Base-by-base conservation (phyloP, 2,329 filamentous ascomycete genomes). In the Fonsecaea monophora region DNA sequence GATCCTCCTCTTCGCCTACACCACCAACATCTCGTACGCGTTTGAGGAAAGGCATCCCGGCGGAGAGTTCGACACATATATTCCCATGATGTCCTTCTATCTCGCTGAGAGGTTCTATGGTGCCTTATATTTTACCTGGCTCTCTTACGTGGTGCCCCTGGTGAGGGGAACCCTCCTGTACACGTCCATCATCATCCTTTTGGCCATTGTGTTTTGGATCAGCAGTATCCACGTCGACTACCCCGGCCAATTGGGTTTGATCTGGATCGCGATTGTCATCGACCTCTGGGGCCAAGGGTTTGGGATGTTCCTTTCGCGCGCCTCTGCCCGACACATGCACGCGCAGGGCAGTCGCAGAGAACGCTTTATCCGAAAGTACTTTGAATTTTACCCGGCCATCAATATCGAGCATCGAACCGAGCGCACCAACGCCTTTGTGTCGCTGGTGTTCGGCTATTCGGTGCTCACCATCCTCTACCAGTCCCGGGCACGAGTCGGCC, bases 321-420 rank as follows among this genome's bases (percentile, higher is more conserved):
- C 45, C 30, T 53, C 58, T 12, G n/a, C 9, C 45, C 35, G 50
- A 15, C 12, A 30, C 18, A 2, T 2, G 10, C 34, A 18, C 21
- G 34, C 35, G 13, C 35, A 37, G 13, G 32, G 42, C 13, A 35
- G 58, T 15, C 45, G 42, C 30, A 40, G 48, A 18, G 42, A 53
- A 18, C 58, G 58, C 45, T 61, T 53, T 30, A 37, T 61, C 13
- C 58, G 45, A 12, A 61, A 61, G 48, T 53, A 61, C 45, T 61
- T 61, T 21, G 58, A 53, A 53, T 61, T 61, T 35, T 61, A 61
- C 34, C 58, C 58, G 45, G 58, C 58, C 15, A 61, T 61, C 58
- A 61, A 61, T 42, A 61, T 61, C 37, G 58, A 61, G 50, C 58
- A 61, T 42, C 58, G 58, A 18, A 61, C 58, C n/a, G 58, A 61